These are phyloP conservation scores for Zostera marina DNA, from an alignment of 116 monocot species.

Conservation along the genomic window DNA sequence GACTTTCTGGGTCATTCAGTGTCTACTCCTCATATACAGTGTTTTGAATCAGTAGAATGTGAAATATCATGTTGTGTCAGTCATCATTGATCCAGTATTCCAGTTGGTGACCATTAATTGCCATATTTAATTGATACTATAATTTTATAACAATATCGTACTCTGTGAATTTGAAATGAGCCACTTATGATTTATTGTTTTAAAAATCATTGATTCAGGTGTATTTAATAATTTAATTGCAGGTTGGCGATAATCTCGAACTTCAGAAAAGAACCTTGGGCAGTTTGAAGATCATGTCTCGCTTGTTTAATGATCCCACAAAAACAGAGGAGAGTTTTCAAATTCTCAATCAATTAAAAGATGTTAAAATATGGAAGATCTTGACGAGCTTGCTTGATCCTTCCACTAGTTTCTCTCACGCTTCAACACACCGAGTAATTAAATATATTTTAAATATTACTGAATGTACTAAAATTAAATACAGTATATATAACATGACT, in stretches of 20 bases:
- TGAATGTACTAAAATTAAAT: neutral
- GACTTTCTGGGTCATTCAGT: too few species aligned
- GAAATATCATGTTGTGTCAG: too few species aligned
- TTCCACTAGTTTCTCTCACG: slow-evolving; percentile 37
- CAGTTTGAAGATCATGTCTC: slow-evolving; percentile 65
- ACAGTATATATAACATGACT: too few species aligned
- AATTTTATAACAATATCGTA: too few species aligned
- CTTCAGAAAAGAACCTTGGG: slow-evolving; percentile 56
- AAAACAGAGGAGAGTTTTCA: slow-evolving; percentile 85
- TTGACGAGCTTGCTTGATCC: slow-evolving; percentile 56
- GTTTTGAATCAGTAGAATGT: too few species aligned
- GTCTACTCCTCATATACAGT: too few species aligned
- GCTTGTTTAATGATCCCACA: slow-evolving; percentile 62
- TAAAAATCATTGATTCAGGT: slow-evolving; percentile 1
- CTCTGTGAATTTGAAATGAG: neutral
- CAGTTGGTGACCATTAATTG: too few species aligned
- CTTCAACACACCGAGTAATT: slow-evolving; percentile 61
- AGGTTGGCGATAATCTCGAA: slow-evolving; percentile 57
- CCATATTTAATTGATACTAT: too few species aligned
- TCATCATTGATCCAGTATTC: too few species aligned
- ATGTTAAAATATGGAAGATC: slow-evolving; percentile 77
- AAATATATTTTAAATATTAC: neutral
- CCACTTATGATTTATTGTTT: neutral
- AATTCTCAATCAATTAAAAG: slow-evolving; percentile 73
- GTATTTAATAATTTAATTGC: slow-evolving; percentile 15